Percentiles rank a stretch among this genome's conserved stretches.
phyloP scores from a whole-genome alignment of 176 grass and related monocot genomes.

The Cenchrus purpureus region DNA sequence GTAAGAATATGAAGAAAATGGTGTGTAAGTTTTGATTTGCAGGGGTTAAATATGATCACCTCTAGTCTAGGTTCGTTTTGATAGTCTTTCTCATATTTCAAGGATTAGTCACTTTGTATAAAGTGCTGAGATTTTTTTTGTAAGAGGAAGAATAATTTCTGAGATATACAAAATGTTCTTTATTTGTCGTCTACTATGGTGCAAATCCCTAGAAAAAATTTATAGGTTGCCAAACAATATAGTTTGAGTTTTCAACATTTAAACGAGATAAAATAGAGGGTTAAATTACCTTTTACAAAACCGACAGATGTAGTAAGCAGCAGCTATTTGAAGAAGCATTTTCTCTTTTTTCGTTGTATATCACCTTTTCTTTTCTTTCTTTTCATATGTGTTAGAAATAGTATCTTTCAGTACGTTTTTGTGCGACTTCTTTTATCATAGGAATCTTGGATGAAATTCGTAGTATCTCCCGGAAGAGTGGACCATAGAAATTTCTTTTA shows the following conservation, averaged over 20 bases:
- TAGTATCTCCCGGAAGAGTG: not conserved
- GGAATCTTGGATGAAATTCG: not conserved
- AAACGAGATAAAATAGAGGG: not conserved
- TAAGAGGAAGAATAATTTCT: no score
- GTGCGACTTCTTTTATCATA: not conserved
- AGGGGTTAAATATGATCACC: not conserved
- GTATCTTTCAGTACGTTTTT: not conserved
- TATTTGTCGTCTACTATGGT: no score
- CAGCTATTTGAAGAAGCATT: not conserved
- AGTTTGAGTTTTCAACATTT: not conserved
- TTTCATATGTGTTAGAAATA: not conserved
- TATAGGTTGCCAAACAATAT: not conserved
- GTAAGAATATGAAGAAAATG: not conserved
- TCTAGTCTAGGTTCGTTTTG: no score
- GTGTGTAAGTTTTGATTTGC: not conserved
- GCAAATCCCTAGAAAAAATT: not conserved
- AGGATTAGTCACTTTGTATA: no score
- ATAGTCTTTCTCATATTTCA: not conserved
- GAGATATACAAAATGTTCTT: not conserved
- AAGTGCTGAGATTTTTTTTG: no score
- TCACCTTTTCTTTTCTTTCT: not conserved
- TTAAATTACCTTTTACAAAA: not conserved
- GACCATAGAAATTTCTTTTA: not conserved
- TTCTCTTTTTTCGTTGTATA: not conserved
- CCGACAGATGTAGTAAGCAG: not conserved